Base-by-base conservation (phyloP, 2,329 filamentous ascomycete species). In the Colletotrichum abscissum region DNA sequence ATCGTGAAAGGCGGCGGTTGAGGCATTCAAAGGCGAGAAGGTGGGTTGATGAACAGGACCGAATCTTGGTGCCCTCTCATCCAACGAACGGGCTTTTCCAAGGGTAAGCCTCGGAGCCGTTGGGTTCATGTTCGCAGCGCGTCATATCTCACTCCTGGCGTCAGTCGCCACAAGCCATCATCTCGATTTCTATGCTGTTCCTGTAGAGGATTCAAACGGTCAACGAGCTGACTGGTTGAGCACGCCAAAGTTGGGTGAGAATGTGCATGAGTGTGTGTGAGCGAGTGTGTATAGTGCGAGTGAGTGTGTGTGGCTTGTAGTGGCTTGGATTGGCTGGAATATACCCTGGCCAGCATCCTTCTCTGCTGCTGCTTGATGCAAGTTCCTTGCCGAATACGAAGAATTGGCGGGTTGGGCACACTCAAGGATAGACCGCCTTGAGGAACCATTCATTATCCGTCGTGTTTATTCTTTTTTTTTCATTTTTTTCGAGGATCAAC, bases 331-430 rank as follows among this genome's bases (percentile, higher is more conserved):
- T 70, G 67, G 70, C 35, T 55, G 60, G 55, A 28, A 60, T 35
- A 58, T 52, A 63, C 26, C 49, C 52, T 49, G 24, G 30, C 42
- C 14, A 26, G 28, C 46, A 63, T 52, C 46, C 26, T 63, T 63
- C 26, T 63, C 24, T 63, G 57, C 28, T 70, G 69, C 56, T 55
- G 30, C 46, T 62, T 30, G 59, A 24, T 67, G 71, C 71, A 67
- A 65, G 26, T 59, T 67, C 67, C 60, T 55, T 33, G 57, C 26
- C 55, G 63, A 74, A 74, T 74, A 74, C 72, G 68, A 74, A 74
- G 52, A 72, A 74, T 72, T 74, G 72, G 68, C 72, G 35, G 57
- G 38, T 62, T 65, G 55, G 54, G 19, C 33, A 33, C 12, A 16
- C 55, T 42, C 38, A 19, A 1, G 14, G 14, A 19, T 42, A 42